These are phyloP conservation scores for Sporothrix phasma DNA, from an alignment of 2,329 filamentous ascomycete genomes.

Conservation along the genomic window DNA sequence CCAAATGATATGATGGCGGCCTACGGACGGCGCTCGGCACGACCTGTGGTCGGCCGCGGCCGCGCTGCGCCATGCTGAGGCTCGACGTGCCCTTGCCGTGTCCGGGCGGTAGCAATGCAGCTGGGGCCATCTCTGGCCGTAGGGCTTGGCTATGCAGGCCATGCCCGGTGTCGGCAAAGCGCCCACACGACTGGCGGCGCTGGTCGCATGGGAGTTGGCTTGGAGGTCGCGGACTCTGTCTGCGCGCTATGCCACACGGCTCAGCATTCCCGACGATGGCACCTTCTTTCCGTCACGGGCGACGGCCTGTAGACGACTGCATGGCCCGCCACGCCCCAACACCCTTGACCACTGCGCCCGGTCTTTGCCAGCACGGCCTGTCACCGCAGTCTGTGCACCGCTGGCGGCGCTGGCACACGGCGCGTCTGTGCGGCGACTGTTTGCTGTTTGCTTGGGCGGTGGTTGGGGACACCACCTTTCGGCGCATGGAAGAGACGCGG, in stretches of 20 bases:
- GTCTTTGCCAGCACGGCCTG: constrained; percentile 45
- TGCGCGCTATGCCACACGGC: constrained; percentile 33
- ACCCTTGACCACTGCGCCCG: constrained; percentile 44
- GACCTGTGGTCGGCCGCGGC: background rate
- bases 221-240: constrained; percentile 25
- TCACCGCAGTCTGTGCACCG: constrained; percentile 50
- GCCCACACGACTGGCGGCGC: constrained; percentile 7
- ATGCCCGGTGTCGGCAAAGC: background rate
- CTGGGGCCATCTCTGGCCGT: too few species aligned
- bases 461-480: constrained; percentile 36
- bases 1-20: background rate
- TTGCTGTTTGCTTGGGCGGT: constrained; percentile 48
- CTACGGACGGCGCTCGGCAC: background rate
- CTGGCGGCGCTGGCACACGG: constrained; percentile 52
- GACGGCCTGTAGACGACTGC: constrained; percentile 49
- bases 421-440: constrained; percentile 47
- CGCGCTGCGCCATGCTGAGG: constrained; percentile 34
- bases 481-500: constrained; percentile 46
- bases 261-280: constrained; percentile 51
- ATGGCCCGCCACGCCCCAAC: constrained; percentile 43
- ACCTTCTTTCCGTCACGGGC: constrained; percentile 52
- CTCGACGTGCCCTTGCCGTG: constrained; percentile 38
- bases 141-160: background rate
- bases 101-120: too few species aligned
- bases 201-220: constrained; percentile 25